Base-by-base conservation (phyloP, 345 rosid genomes). In the Pugionium dolabratum region DNA sequence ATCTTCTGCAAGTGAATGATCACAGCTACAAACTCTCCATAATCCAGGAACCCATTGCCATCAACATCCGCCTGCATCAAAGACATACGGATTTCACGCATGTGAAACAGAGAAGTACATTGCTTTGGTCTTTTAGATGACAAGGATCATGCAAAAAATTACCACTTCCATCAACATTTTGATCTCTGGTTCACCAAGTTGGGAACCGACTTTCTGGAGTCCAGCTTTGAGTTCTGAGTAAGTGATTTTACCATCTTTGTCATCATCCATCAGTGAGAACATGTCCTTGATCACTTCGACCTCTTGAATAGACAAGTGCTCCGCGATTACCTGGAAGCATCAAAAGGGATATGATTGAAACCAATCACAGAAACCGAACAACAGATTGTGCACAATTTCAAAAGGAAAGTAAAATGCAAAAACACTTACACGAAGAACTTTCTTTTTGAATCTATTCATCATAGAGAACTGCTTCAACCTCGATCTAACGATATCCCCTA, bases 151-250 rank as follows among this genome's bases (percentile, higher is more conserved):
- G 61, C 30, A 9, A 3, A 35, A 47, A 69, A 34, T 72, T 85
- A 94, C 99, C 86, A 85, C 96, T 90, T 94, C 99, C 99, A 94
- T 90, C 69, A 94, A 76, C 97, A 94, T 84, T 82, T 79, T 88
- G 64, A 94, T 90, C 86, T 94, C 99, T 3, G 91, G 86, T 74
- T 94, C 99, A 42, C 83, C 88, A 71, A 94, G 76, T 64, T 94
- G 89, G 29, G 96, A 88, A 64, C 99, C 97, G 43, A 90, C 95
- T 75, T 84, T 90, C 55, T 80, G 88, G 72, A 94, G 95, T 70
- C 99, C 99, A 61, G 92, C 82, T 78, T 77, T 85, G 75, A 94
- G 76, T 76, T 94, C 99, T 31, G 71, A 85, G 70, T 80, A 88
- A 3, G 92, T 71, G 62, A 94, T 81, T 81, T 81, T 94, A 56